Percentiles rank a stretch among this genome's conserved stretches.
These are phyloP conservation scores for Myriosclerotinia duriaeana DNA, from an alignment of 2,329 filamentous ascomycete species.

Conservation along the genomic window DNA sequence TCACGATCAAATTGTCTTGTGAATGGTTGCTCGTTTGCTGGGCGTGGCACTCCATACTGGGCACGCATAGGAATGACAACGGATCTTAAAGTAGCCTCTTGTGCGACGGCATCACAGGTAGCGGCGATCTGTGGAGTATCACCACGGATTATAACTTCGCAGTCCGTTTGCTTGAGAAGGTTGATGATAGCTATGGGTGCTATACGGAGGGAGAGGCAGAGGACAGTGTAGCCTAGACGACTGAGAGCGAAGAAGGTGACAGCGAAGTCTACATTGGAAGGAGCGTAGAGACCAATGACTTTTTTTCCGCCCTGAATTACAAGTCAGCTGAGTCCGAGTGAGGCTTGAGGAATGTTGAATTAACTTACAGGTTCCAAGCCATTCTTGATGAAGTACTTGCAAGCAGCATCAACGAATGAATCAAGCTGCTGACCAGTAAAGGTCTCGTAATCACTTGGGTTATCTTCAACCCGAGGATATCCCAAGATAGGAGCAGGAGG, in stretches of 20 bases:
- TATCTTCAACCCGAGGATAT: conserved; percentile 29
- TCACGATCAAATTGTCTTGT: conserved; percentile 22
- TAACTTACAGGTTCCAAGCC: conserved; percentile 22
- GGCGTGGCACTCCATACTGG: conserved; percentile 20
- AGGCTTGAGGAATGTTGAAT: conserved; percentile 4
- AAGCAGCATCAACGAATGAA: conserved; percentile 31
- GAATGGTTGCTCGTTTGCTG: conserved; percentile 17
- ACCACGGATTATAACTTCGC: conserved; percentile 27
- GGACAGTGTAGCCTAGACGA: conserved; percentile 52
- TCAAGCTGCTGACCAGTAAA: conserved; percentile 31
- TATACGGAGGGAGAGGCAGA: conserved; percentile 56
- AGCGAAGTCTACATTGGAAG: conserved; percentile 48
- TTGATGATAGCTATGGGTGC: conserved; percentile 50
- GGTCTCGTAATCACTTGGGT: conserved; percentile 31
- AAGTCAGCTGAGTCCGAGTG: not conserved
- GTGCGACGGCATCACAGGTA: conserved; percentile 14
- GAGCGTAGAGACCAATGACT: conserved; percentile 36
- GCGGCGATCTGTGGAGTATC: conserved; percentile 14
- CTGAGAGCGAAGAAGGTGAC: conserved; percentile 53
- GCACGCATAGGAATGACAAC: conserved; percentile 24
- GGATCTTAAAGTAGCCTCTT: conserved; percentile 19
- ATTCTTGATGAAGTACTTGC: conserved; percentile 24
- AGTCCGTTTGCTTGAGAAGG: conserved; percentile 46
- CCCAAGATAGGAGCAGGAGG: conserved; percentile 29
- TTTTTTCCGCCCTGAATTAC: conserved; percentile 18